Conservation (phyloP, 306 rosid species). For the Prunus fruticosa region DNA sequence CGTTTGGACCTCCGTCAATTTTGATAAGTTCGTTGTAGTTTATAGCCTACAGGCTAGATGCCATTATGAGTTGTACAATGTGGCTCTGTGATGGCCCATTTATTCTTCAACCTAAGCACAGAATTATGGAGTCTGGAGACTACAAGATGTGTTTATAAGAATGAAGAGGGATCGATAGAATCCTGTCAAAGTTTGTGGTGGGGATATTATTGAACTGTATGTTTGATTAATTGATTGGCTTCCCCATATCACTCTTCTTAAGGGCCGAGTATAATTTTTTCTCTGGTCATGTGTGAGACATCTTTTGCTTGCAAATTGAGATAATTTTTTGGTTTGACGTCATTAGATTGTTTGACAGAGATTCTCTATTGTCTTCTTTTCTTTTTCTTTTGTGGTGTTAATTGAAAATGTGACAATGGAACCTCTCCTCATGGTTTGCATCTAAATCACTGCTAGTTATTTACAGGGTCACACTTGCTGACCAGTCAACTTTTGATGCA, state of each 20-base stretch:
- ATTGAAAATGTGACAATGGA: not conserved
- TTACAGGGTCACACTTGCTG: slow-evolving; percentile 94
- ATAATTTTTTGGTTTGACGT: not conserved
- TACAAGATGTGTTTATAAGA: not conserved
- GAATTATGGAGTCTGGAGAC: not conserved
- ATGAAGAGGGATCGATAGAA: not conserved
- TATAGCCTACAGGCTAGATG: not conserved
- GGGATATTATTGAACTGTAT: not conserved
- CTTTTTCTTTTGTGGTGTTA: not conserved
- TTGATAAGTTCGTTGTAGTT: not conserved
- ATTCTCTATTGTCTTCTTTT: not conserved
- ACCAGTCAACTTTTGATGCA: slow-evolving; percentile 88
- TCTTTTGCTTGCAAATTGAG: not conserved
- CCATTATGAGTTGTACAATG: not conserved
- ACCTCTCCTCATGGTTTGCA: slow-evolving; percentile 12
- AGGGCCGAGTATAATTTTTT: not conserved
- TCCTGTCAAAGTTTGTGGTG: not conserved
- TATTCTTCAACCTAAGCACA: not conserved
- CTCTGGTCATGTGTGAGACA: not conserved
- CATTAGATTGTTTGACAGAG: not conserved
- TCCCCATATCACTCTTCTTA: not conserved
- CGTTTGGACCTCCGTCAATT: not conserved
- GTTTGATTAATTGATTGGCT: not conserved
- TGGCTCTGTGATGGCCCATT: not conserved
- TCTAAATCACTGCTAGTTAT: slow-evolving; percentile 43